Evolutionary conservation across 257 asterid genomes (phyloP), one percentile per base, ranked within the genome.

Genomic region (Phtheirospermum japonicum): DNA sequence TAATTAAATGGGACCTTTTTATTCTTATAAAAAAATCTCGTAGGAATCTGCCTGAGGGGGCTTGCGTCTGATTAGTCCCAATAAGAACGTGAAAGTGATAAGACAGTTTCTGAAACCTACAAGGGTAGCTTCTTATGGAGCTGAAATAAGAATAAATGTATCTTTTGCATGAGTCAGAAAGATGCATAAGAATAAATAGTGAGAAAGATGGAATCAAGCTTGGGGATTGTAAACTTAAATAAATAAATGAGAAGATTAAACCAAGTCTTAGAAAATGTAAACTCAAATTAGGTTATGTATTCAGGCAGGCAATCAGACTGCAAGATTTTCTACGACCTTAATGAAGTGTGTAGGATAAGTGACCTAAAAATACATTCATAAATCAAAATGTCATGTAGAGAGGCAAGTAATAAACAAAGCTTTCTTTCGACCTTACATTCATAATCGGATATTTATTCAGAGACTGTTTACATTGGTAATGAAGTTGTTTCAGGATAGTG

Each of bases 351-450:
- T 20, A 51, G 31, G 57, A 51, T 19, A 10, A n/a, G 12, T 20
- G n/a, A 7, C 28, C 50, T 6, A 48, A 16, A 18, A 51, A 9
- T 23, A 10, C 57, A 11, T 20, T 10, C 16, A 51, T 18, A 51
- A 20, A 11, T 19, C 16, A 50, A 18, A 8, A 19, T 18, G n/a
- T n/a, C 57, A 14, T 51, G 30, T 51, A 2, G 14, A 20, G 57
- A 51, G 57, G 33, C 8, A 51, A 66, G 80, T 52, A 57, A 85
- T 78, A 48, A 17, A 16, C 28, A 18, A 48, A 9, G 26, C 11
- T 16, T 48, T 26, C 54, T 48, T 48, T 3, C 54, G 6, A 48
- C 54, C 13, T 6, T 48, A 48, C 19, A 10, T 10, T 0, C 2
- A 13, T 12, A 42, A 42, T 48, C 12, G 6, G 54, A 48, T 5